phyloP scores from a whole-genome alignment of 805 yeast species.

The Monosporozyma unispora region DNA sequence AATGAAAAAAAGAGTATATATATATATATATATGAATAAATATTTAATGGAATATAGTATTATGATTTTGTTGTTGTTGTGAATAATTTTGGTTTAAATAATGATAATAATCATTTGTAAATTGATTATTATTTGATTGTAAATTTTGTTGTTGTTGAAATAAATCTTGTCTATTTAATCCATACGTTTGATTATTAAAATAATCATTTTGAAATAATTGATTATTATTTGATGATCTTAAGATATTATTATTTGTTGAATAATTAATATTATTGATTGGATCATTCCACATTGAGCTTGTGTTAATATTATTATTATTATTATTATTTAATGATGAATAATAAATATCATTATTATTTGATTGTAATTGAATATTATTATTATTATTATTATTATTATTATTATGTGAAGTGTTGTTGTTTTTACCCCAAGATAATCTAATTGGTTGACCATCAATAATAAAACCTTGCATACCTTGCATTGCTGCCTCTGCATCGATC shows the following conservation, averaged over 20 bases:
- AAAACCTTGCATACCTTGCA: slow-evolving; percentile 71
- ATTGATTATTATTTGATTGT: not conserved
- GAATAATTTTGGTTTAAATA: not conserved
- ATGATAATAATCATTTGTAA: slow-evolving; percentile 13
- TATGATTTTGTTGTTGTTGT: not conserved
- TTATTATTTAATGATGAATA: too few species aligned
- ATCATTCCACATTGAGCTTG: slow-evolving; percentile 1
- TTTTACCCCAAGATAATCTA: slow-evolving; percentile 67
- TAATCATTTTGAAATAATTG: not conserved
- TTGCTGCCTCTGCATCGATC: slow-evolving; percentile 71
- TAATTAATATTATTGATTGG: not conserved
- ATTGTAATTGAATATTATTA: not conserved
- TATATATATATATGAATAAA: not conserved
- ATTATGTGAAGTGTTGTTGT: slow-evolving; percentile 6
- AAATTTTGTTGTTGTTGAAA: not conserved
- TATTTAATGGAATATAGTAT: not conserved
- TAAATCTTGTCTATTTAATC: not conserved
- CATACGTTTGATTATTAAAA: not conserved
- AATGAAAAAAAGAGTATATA: not conserved
- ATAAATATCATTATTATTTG: too few species aligned
- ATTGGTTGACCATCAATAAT: slow-evolving; percentile 66
- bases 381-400: not conserved
- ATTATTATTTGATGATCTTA: not conserved
- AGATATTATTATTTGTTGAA: not conserved
- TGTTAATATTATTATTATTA: not conserved